Evolutionary conservation across 352 stramenopile genomes (phyloP).

Genomic region (Globisporangium polare): DNA sequence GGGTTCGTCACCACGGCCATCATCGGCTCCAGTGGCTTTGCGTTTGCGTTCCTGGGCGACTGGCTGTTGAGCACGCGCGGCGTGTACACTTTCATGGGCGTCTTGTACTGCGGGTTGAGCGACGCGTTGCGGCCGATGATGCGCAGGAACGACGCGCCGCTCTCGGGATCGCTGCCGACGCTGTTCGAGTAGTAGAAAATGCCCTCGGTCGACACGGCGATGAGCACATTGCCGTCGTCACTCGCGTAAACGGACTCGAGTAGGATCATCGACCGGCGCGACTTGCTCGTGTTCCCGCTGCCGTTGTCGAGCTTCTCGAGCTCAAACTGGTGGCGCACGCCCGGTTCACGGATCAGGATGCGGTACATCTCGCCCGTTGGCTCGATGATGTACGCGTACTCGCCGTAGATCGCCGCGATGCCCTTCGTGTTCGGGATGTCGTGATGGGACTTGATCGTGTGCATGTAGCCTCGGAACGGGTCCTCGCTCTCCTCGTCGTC

Average conservation of each 20-base stretch:
- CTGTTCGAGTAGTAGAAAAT: conserved; percentile 75
- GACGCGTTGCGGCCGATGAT: conserved; percentile 74
- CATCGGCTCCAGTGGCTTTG: conserved; percentile 35
- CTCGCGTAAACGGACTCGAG: conserved; percentile 64
- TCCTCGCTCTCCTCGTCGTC: conserved; percentile 16
- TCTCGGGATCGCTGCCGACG: conserved; percentile 11
- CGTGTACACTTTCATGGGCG: conserved; percentile 71
- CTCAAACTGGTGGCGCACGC: conserved; percentile 49
- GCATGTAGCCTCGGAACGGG: conserved; percentile 13
- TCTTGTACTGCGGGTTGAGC: conserved; percentile 57
- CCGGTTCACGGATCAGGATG: conserved; percentile 43
- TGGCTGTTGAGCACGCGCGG: conserved; percentile 18
- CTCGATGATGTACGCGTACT: conserved; percentile 63
- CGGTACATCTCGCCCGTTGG: conserved; percentile 63
- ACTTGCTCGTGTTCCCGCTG: conserved; percentile 46
- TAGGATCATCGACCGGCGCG: conserved; percentile 62
- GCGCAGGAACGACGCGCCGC: conserved; percentile 21
- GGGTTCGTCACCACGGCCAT: conserved; percentile 74
- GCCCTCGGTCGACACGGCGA: conserved; percentile 61
- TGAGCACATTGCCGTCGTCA: conserved; percentile 52
- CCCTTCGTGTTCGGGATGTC: conserved; percentile 63
- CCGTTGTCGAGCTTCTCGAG: conserved; percentile 59
- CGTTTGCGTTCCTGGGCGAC: conserved; percentile 2
- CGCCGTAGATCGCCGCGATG: conserved; percentile 48
- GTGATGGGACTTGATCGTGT: conserved; percentile 49